These are phyloP conservation scores for Ophiobolus disseminans DNA, from an alignment of 2,329 filamentous ascomycete species.

Conservation along the genomic window DNA sequence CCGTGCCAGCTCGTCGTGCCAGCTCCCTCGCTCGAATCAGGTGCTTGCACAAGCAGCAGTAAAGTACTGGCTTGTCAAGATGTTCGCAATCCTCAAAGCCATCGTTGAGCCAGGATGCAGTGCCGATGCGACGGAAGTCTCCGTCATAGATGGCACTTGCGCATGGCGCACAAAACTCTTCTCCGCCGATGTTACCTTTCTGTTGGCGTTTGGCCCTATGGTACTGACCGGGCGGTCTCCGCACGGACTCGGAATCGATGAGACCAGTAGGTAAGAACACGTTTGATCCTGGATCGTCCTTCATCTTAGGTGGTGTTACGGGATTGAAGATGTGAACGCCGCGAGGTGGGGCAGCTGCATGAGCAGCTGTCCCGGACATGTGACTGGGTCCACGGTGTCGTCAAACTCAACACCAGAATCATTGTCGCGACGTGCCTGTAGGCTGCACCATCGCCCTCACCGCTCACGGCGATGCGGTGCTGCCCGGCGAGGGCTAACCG, in stretches of 20 bases:
- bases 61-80: constrained; percentile 4
- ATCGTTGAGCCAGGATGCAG: constrained; percentile 1
- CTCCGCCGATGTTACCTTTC: not conserved
- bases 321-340: not conserved
- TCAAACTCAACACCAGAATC: not conserved
- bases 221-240: not conserved
- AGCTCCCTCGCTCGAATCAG: constrained; percentile 2
- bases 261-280: no score
- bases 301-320: not conserved
- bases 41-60: constrained; percentile 8
- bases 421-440: not conserved
- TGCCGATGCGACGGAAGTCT: constrained; percentile 6
- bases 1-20: not conserved
- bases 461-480: not conserved
- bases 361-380: not conserved
- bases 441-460: not conserved
- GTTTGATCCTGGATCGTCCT: no score
- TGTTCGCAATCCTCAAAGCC: constrained; percentile 1
- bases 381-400: not conserved
- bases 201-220: not conserved
- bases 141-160: constrained; percentile 5
- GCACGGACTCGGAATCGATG: not conserved
- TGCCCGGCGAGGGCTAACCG: not conserved
- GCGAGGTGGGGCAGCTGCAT: not conserved
- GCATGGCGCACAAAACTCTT: constrained; percentile 10